These are phyloP conservation scores for Aspergillus hiratsukae DNA, from an alignment of 2,329 filamentous ascomycete genomes.

Conservation along the genomic window DNA sequence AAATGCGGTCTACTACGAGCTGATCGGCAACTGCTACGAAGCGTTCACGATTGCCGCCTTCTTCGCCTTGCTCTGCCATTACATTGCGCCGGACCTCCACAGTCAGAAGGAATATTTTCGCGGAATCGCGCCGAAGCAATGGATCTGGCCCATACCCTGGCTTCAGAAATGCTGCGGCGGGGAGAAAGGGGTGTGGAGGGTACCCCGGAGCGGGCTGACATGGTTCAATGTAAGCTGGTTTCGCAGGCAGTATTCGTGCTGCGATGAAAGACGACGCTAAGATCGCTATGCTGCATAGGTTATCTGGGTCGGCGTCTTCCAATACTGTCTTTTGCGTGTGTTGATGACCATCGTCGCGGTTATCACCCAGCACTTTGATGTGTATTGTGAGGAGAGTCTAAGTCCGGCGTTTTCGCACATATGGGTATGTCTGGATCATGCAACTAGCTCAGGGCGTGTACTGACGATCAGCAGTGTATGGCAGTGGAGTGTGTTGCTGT, in stretches of 20 bases:
- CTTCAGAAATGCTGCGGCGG: conserved; percentile 67
- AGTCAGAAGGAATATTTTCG: conserved; percentile 80
- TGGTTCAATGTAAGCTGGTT: conserved; percentile 69
- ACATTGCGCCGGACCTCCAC: conserved; percentile 71
- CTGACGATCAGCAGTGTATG: conserved; percentile 47
- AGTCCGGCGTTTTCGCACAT: conserved; percentile 76
- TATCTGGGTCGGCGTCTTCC: conserved; percentile 75
- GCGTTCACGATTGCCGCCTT: conserved; percentile 84
- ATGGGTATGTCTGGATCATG: conserved; percentile 57
- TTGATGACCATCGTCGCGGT: conserved; percentile 76
- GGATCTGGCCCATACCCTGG: conserved; percentile 71
- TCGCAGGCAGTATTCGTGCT: not conserved
- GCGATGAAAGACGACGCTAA: not conserved
- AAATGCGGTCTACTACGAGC: conserved; percentile 74
- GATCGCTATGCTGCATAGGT: conserved; percentile 9
- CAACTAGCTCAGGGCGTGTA: conserved; percentile 4
- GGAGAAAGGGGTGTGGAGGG: conserved; percentile 64
- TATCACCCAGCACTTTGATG: conserved; percentile 61
- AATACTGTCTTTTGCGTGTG: conserved; percentile 78
- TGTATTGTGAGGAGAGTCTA: conserved; percentile 75
- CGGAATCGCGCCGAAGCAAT: conserved; percentile 61
- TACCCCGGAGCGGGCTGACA: conserved; percentile 74
- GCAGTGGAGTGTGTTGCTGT: conserved; percentile 68
- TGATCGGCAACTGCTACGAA: conserved; percentile 81
- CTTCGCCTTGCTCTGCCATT: conserved; percentile 77